Percentiles rank a stretch among this genome's conserved stretches.
These are phyloP conservation scores for Lactifluus piperatus DNA, from an alignment of 768 basidiomycete species.

Conservation along the genomic window DNA sequence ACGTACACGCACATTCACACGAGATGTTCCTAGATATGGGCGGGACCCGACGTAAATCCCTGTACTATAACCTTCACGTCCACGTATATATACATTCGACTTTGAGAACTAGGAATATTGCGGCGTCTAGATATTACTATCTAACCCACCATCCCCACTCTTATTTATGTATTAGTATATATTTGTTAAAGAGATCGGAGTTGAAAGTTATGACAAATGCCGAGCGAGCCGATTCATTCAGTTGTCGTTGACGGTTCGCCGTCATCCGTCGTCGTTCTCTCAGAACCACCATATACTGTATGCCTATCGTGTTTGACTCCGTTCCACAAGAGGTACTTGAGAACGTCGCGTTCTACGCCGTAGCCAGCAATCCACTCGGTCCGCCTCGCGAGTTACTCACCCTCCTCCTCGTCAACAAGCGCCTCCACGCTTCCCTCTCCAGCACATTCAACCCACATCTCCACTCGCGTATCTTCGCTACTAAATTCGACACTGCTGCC, in stretches of 20 bases:
- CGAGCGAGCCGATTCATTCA: not conserved
- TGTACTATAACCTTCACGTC: not conserved
- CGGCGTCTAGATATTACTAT: slow-evolving; percentile 3
- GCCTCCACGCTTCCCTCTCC: slow-evolving; percentile 42
- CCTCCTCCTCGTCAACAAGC: slow-evolving; percentile 44
- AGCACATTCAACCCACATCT: slow-evolving; percentile 51
- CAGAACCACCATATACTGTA: not conserved
- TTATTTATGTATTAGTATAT: not conserved
- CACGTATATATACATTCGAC: not conserved
- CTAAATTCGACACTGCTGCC: slow-evolving; percentile 56
- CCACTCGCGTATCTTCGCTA: slow-evolving; percentile 59
- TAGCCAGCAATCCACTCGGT: slow-evolving; percentile 38
- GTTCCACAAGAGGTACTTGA: slow-evolving; percentile 76
- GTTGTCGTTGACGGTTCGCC: not conserved
- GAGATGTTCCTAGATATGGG: slow-evolving; percentile 4
- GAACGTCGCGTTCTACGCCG: slow-evolving; percentile 62
- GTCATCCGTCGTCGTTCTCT: not conserved
- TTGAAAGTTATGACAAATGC: slow-evolving; percentile 14
- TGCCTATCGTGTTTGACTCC: slow-evolving; percentile 31
- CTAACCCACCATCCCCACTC: not conserved
- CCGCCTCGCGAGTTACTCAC: slow-evolving; percentile 53
- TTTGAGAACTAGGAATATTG: slow-evolving; percentile 1
- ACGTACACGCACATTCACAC: not conserved
- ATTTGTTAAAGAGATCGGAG: slow-evolving; percentile 6
- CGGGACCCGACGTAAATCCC: slow-evolving; percentile 2